Conservation (phyloP, 768 basidiomycete species). For the Boletus tomentosulus region DNA sequence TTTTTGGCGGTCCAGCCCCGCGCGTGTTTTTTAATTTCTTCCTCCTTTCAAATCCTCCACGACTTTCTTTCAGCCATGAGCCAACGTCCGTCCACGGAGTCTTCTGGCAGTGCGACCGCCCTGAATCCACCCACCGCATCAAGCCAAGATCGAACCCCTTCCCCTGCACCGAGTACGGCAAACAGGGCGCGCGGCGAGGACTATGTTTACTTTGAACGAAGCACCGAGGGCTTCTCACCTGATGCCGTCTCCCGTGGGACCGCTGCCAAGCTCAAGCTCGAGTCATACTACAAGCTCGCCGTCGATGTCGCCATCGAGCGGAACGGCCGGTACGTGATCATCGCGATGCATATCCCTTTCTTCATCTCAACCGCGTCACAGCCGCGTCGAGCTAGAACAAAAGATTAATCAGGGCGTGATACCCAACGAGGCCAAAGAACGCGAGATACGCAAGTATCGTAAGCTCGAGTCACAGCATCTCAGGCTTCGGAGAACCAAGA, state of each 20-base stretch:
- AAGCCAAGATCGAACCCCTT: constrained; percentile 26
- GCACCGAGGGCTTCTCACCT: constrained; percentile 75
- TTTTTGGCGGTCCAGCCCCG: constrained; percentile 8
- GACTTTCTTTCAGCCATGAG: constrained; percentile 21
- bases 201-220: constrained; percentile 96
- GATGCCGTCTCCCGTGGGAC: constrained; percentile 87
- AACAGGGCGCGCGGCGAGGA: constrained; percentile 35
- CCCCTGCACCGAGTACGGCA: constrained; percentile 29
- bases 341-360: background rate
- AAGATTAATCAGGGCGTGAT: constrained; percentile 72
- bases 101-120: constrained; percentile 15
- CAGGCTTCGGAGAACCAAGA: constrained; percentile 88
- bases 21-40: background rate
- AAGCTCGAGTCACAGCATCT: constrained; percentile 87
- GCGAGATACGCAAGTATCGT: constrained; percentile 83
- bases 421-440: constrained; percentile 78
- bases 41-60: background rate
- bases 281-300: constrained; percentile 97
- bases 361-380: constrained; percentile 29
- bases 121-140: constrained; percentile 17
- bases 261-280: constrained; percentile 93
- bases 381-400: constrained; percentile 87
- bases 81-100: constrained; percentile 29
- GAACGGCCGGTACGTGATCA: constrained; percentile 69
- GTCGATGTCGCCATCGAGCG: constrained; percentile 96